These are phyloP conservation scores for Fusarium pseudograminearum DNA, from an alignment of 2,329 filamentous ascomycete species.

Conservation along the genomic window DNA sequence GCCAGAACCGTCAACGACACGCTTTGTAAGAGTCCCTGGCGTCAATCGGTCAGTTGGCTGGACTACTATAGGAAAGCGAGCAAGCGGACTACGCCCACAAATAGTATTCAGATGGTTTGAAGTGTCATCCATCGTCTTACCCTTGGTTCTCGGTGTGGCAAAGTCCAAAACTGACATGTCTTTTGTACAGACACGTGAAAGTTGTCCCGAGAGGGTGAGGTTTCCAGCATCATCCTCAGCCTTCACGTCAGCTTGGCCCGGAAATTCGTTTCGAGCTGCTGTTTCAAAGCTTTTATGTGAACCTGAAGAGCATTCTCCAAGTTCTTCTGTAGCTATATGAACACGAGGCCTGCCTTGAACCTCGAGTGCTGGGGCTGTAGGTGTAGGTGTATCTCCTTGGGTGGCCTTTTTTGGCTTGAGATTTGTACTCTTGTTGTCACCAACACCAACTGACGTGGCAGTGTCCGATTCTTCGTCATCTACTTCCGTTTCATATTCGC, in stretches of 20 bases:
- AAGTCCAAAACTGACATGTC: conserved; percentile 17
- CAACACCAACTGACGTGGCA: background rate
- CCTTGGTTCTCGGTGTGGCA: conserved; percentile 7
- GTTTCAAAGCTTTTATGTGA: conserved; percentile 1
- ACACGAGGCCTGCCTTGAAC: background rate
- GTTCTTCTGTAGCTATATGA: background rate
- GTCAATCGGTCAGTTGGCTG: conserved; percentile 43
- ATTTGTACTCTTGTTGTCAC: background rate
- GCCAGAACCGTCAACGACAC: conserved; percentile 44
- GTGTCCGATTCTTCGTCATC: background rate
- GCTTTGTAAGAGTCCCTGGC: conserved; percentile 40
- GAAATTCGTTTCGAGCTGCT: background rate
- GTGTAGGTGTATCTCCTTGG: background rate
- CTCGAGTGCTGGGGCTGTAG: background rate
- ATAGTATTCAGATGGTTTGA: conserved; percentile 25
- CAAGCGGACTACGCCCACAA: conserved; percentile 41
- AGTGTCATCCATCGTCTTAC: conserved; percentile 20
- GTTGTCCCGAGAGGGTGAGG: conserved; percentile 7
- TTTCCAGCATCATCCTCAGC: background rate
- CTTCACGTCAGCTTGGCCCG: background rate
- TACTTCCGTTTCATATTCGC: conserved; percentile 11
- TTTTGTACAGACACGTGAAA: conserved; percentile 13
- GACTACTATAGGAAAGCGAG: conserved; percentile 48
- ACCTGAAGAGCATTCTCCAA: background rate
- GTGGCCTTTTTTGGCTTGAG: background rate